phyloP scores from a whole-genome alignment of 1,284 basidiomycete species.

The Leccinum griseonigrum region DNA sequence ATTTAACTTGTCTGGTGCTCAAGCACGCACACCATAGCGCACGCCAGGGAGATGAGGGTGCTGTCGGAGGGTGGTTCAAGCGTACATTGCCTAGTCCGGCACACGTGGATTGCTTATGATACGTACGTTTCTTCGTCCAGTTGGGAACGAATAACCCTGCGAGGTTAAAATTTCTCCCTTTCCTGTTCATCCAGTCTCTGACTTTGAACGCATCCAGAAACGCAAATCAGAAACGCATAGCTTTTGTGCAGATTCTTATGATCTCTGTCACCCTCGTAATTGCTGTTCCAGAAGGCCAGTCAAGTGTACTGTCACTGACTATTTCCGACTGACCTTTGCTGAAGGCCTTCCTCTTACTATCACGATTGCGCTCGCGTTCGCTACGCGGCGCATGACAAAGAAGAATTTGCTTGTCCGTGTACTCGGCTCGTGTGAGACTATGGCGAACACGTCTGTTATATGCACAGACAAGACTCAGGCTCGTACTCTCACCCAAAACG shows the following conservation, averaged over 20 bases:
- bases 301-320: constrained; percentile 1
- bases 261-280: constrained; percentile 96
- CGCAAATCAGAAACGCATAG: constrained; percentile 82
- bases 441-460: constrained; percentile 96
- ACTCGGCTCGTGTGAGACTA: constrained; percentile 95
- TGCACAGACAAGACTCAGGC: constrained; percentile 88
- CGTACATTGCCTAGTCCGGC: constrained; percentile 24
- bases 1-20: constrained; percentile 68
- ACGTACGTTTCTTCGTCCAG: constrained; percentile 85
- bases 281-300: constrained; percentile 88
- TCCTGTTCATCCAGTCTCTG: background rate
- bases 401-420: constrained; percentile 95
- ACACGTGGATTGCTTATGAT: constrained; percentile 93
- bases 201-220: constrained; percentile 43
- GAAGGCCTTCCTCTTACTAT: constrained; percentile 92
- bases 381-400: constrained; percentile 95
- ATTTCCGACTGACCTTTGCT: constrained; percentile 10
- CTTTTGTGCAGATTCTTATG: constrained; percentile 92
- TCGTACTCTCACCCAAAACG: constrained; percentile 90
- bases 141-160: constrained; percentile 58
- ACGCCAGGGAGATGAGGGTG: constrained; percentile 23
- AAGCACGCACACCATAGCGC: constrained; percentile 28
- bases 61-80: constrained; percentile 18
- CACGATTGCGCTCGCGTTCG: constrained; percentile 94
- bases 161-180: constrained; percentile 35